Evolutionary conservation across 1,139 yeast species (phyloP).

Genomic region (Kodamaea derodonti): DNA sequence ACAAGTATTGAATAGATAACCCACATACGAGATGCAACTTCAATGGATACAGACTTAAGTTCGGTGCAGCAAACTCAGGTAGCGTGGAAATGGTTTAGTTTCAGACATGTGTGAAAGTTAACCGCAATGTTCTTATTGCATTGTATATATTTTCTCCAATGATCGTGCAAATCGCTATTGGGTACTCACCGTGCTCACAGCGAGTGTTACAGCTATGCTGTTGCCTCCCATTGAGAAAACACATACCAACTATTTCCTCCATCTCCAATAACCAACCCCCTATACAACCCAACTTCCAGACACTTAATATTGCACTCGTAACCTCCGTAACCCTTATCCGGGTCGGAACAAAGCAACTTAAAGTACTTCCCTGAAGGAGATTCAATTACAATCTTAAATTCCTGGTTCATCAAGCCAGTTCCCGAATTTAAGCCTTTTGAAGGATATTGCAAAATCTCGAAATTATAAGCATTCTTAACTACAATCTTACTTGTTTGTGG

Average conservation of each 20-base stretch:
- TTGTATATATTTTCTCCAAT: too few relatives aligned
- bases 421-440: constrained; percentile 46
- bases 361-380: constrained; percentile 80
- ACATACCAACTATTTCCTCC: constrained; percentile 83
- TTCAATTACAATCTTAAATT: constrained; percentile 63
- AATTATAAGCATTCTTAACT: constrained; percentile 56
- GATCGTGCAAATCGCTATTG: too few relatives aligned
- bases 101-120: too few relatives aligned
- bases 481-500: constrained; percentile 74
- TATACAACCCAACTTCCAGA: constrained; percentile 74
- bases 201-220: too few relatives aligned
- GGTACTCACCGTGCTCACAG: not conserved
- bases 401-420: constrained; percentile 37
- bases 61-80: too few relatives aligned
- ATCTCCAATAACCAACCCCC: constrained; percentile 78
- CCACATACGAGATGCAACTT: too few relatives aligned
- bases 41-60: too few relatives aligned
- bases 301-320: constrained; percentile 60
- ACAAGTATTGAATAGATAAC: too few relatives aligned
- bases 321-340: constrained; percentile 43
- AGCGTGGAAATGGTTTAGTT: too few relatives aligned
- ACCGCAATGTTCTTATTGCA: too few relatives aligned
- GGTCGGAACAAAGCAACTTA: constrained; percentile 51
- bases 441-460: constrained; percentile 64
- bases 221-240: constrained; percentile 80